Base-by-base conservation (phyloP, 371 early-diverging fungal species). In the Lichtheimia ramosa region DNA sequence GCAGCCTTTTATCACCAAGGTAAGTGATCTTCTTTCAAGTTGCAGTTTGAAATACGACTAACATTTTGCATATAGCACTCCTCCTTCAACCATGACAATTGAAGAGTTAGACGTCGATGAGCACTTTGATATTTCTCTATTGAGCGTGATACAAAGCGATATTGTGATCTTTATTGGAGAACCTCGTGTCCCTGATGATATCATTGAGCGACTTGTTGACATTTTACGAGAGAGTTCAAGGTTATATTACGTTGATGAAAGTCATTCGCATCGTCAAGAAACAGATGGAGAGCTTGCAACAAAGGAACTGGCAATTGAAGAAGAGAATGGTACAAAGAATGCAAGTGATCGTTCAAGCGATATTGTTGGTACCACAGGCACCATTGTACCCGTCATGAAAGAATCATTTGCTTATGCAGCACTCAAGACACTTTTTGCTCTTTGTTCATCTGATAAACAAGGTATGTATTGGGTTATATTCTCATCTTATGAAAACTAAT, bases 101-200 rank as follows among this genome's bases (percentile, higher is more conserved):
- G 90, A 90, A 59, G 88, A 89, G 41, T 73, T 90, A 5, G 84
- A 88, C 42, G 76, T 81, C 4, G 93, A 92, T 57, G 92, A 92
- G 50, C 83, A 83, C 5, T 92, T 92, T 64, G 94, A 94, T 63
- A 83, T 92, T 15, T 86, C 86, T 7, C 78, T 88, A 4, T 69
- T 94, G 25, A 82, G 73, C 43, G 78, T 79, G 21, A 69, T 92
- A 20, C 84, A 91, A 64, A 81, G 63, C 23, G 88, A 91, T 60
- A 82, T 92, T 14, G 75, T 90, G 6, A 68, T 81, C 25, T 83
- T 88, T 59, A 70, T 94, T 59, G 89, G 90, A 7, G 83, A 86
- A 56, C 70, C 81, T 8, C 80, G 87, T 39, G 90, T 91, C 0
- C 79, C 90, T 3, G 81, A 78, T 14, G 83, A 81, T 12, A 63